phyloP scores from a whole-genome alignment of 768 basidiomycete genomes.

The Termitomyces eurrhizus region DNA sequence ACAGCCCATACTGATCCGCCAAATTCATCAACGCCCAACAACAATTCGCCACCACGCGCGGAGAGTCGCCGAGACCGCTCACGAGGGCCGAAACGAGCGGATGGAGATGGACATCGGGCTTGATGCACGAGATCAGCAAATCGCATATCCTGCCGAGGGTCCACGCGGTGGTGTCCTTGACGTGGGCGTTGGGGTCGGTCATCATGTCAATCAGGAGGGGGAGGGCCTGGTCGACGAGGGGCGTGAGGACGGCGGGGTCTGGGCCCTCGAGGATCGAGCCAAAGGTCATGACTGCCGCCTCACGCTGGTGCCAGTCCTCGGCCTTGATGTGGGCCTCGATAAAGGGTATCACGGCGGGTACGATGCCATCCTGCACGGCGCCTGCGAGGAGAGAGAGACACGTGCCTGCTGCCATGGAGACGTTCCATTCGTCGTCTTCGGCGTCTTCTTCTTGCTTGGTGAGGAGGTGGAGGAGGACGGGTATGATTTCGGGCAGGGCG shows the following conservation, averaged over 20 bases:
- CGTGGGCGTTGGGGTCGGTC: slow-evolving; percentile 77
- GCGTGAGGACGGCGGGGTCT: slow-evolving; percentile 80
- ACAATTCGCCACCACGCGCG: slow-evolving; percentile 88
- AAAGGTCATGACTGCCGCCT: slow-evolving; percentile 98
- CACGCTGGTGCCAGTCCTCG: slow-evolving; percentile 91
- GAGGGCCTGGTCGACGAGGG: slow-evolving; percentile 91
- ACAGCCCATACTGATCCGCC: slow-evolving; percentile 77
- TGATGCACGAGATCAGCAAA: slow-evolving; percentile 78
- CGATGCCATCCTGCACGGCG: slow-evolving; percentile 87
- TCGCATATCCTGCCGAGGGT: slow-evolving; percentile 96
- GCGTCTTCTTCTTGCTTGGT: slow-evolving; percentile 95
- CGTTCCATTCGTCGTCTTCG: slow-evolving; percentile 98
- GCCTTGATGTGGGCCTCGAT: slow-evolving; percentile 94
- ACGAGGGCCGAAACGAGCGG: slow-evolving; percentile 82
- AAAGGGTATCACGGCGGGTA: slow-evolving; percentile 93
- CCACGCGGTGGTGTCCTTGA: slow-evolving; percentile 98
- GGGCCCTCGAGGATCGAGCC: slow-evolving; percentile 98
- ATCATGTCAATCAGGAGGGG: slow-evolving; percentile 96
- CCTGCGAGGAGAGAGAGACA: slow-evolving; percentile 87
- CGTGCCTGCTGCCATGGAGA: slow-evolving; percentile 94
- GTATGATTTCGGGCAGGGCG: slow-evolving; percentile 91
- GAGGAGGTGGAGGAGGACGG: slow-evolving; percentile 84
- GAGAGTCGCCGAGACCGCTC: slow-evolving; percentile 70
- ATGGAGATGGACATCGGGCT: slow-evolving; percentile 84
- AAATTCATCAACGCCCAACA: slow-evolving; percentile 98